Evolutionary conservation across 805 yeast genomes (phyloP), one percentile per base, ranked within the genome.

Genomic region (Candida pini): DNA sequence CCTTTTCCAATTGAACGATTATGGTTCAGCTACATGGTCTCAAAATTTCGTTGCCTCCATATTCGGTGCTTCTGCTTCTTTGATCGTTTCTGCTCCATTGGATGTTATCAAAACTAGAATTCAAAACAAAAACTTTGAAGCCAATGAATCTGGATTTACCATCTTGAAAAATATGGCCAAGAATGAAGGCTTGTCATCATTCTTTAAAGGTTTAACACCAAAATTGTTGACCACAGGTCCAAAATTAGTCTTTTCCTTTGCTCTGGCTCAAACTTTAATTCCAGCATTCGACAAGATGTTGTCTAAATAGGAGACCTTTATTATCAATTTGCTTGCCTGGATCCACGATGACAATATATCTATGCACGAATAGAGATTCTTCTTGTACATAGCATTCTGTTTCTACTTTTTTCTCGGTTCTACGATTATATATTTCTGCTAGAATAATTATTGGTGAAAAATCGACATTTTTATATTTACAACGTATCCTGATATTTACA

Each of bases 51-150:
- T 90, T 39, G 85, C 97, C 17, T 90, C 97, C 8, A 88, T 90
- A 49, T 80, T 81, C 52, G 98, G 98, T 62, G 98, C 98, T 16
- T 84, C 94, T 36, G 94, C 97, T 15, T 90, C 97, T 8, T 74
- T 92, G 63, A 85, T 92, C 58, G 97, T 92, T 16, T 81, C 94
- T 49, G 98, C 98, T 36, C 99, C 99, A 31, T 73, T 92, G 54
- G 99, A 92, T 58, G 97, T 92, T 38, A 90, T 92, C 64, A 92
- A 92, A 73, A 92, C 99, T 42, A 82, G 99, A 71, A 92, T 92
- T 55, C 99, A 92, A 68, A 92, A 92, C 73, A 81, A 78, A 64
- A 87, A 82, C 70, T 92, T 92, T 52, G 97, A 89, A 53, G 84
- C 88, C 65, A 95, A 95, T 43, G 96, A 92, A 68, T 73, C 87